Evolutionary conservation across 2,329 filamentous ascomycete species (phyloP), one percentile per base, ranked within the genome.

Genomic region (Chaetothyriales sp.): DNA sequence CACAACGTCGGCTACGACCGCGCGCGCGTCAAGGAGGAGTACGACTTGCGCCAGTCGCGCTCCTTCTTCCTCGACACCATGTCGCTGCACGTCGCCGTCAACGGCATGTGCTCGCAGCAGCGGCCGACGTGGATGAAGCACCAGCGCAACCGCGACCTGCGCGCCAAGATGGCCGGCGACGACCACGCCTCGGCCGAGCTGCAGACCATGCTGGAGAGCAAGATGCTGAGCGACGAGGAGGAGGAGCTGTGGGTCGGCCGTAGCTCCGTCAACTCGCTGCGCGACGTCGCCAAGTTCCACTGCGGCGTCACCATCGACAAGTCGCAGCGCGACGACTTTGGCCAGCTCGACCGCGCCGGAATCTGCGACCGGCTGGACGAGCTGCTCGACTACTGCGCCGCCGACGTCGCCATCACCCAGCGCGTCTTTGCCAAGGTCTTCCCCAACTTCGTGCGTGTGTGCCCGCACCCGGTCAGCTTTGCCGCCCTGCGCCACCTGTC

Each of bases 91-190:
- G 90, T 95, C 6, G 94, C 94, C 2, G 90, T 95, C 20, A 98
- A 98, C 65, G 92, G 92, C 56, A 98, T 98, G 92, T 98, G 92
- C 68, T 97, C 92, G 19, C 83, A 86, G 58, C 92, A 98, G 67
- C 80, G 92, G 48, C 92, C 94, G 7, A 95, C 87, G 0, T 98
- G 92, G 92, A 89, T 95, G 83, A 94, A 87, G 66, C 87, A 95
- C 67, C 86, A 88, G 65, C 98, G 98, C 70, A 88, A 84, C 58
- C 78, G 84, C 53, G 90, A 97, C 63, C 63, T 90, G 46, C 76
- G 87, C 48, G 89, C 95, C 56, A 85, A 83, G 62, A 81, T 90
- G 47, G 79, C 85, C 4, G 82, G 75, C 47, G 78, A 87, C 47
- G 78, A 87, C 51, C 83, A 82, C 2, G 78, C 84, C 15, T 83